These are phyloP conservation scores for Podospora conica DNA, from an alignment of 495 filamentous ascomycete species.

Conservation along the genomic window DNA sequence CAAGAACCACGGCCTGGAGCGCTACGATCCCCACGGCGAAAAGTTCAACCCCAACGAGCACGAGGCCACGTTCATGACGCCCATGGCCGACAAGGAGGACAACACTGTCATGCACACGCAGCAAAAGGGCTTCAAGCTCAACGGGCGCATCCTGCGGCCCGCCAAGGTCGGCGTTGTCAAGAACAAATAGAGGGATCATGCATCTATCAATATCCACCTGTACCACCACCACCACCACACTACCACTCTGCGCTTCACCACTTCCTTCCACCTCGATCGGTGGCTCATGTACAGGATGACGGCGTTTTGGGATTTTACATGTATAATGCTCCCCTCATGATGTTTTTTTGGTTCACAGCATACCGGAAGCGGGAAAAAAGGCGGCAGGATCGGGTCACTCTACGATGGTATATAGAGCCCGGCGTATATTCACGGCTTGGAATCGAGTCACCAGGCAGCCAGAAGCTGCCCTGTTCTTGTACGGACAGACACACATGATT, in stretches of 20 bases:
- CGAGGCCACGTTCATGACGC: constrained; percentile 91
- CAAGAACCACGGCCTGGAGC: constrained; percentile 87
- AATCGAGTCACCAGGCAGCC: neutral
- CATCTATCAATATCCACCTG: neutral
- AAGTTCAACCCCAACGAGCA: constrained; percentile 94
- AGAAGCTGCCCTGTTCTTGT: neutral
- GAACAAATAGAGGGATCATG: constrained; percentile 34
- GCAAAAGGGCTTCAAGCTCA: constrained; percentile 89
- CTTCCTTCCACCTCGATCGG: neutral
- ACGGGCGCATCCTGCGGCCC: constrained; percentile 82
- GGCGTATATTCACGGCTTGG: neutral
- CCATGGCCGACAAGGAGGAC: constrained; percentile 75
- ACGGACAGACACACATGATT: neutral
- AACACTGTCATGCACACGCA: constrained; percentile 86
- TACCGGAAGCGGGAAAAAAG: constrained; percentile 10
- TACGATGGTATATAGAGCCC: constrained; percentile 7
- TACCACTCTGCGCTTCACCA: neutral
- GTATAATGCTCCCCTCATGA: constrained; percentile 51
- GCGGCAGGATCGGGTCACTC: neutral
- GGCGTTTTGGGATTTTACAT: constrained; percentile 20
- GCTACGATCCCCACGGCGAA: constrained; percentile 72
- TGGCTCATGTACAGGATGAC: constrained; percentile 8
- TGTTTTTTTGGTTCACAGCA: constrained; percentile 23
- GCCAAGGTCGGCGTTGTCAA: constrained; percentile 92
- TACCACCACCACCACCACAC: constrained; percentile 4